Percentiles rank a stretch among this genome's conserved stretches.
These are phyloP conservation scores for Salix caprea DNA, from an alignment of 345 rosid genomes.

Conservation along the genomic window DNA sequence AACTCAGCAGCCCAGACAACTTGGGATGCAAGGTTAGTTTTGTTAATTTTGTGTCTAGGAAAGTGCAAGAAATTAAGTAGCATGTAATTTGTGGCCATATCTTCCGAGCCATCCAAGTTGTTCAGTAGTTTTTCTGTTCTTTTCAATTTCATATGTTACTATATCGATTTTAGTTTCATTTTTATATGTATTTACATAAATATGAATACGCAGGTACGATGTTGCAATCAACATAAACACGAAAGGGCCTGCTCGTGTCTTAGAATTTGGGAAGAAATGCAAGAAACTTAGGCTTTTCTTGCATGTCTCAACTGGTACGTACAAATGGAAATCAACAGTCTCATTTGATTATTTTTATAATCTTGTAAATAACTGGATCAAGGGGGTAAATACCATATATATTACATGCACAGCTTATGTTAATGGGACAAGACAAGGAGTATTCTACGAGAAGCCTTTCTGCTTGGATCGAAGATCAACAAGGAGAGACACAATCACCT, in stretches of 20 bases:
- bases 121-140: too few species aligned
- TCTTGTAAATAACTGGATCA: neutral
- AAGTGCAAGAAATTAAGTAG: too few species aligned
- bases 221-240: too few species aligned
- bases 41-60: neutral
- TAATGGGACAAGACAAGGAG: slow-evolving; percentile 10
- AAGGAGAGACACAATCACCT: neutral
- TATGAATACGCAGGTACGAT: too few species aligned
- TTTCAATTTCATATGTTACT: too few species aligned
- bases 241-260: slow-evolving; percentile 9
- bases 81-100: too few species aligned
- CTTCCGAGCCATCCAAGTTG: too few species aligned
- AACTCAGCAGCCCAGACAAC: slow-evolving; percentile 33
- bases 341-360: neutral
- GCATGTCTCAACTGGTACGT: slow-evolving; percentile 25
- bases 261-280: slow-evolving; percentile 21
- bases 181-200: too few species aligned
- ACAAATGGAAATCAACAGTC: neutral
- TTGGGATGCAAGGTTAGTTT: slow-evolving; percentile 12
- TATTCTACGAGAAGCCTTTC: slow-evolving; percentile 4
- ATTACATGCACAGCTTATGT: slow-evolving; percentile 9
- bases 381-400: neutral
- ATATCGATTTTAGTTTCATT: too few species aligned
- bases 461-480: neutral
- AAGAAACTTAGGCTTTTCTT: slow-evolving; percentile 28